Percentiles rank a stretch among this genome's conserved stretches.
These are phyloP conservation scores for Solanum verrucosum DNA, from an alignment of 257 asterid species.

Conservation along the genomic window DNA sequence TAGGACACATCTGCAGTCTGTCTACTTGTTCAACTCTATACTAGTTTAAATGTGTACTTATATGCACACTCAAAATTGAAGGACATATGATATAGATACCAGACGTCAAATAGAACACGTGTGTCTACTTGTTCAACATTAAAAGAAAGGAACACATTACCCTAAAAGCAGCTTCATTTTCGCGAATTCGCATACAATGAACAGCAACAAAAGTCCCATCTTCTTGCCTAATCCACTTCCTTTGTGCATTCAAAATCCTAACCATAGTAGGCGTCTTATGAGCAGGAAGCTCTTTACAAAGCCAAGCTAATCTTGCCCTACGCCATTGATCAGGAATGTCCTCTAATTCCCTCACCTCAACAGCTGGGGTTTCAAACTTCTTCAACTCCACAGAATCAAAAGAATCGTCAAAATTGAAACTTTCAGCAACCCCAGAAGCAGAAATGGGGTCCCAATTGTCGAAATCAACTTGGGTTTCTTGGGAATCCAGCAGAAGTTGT, in stretches of 20 bases:
- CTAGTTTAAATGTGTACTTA: not conserved
- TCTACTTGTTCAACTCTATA: not conserved
- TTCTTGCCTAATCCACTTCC: constrained; percentile 85
- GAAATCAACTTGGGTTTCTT: constrained; percentile 4
- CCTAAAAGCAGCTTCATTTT: constrained; percentile 29
- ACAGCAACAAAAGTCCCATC: constrained; percentile 60
- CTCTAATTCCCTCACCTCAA: constrained; percentile 68
- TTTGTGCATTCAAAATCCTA: constrained; percentile 79
- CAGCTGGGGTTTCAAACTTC: constrained; percentile 36
- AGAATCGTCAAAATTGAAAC: constrained; percentile 38
- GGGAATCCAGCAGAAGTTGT: constrained; percentile 4
- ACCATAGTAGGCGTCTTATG: constrained; percentile 47
- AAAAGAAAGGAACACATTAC: not conserved
- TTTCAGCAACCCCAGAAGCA: constrained; percentile 16
- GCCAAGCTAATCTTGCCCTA: constrained; percentile 89
- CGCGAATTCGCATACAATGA: constrained; percentile 76
- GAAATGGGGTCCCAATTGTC: constrained; percentile 5
- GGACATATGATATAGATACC: no score
- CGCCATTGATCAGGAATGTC: constrained; percentile 97
- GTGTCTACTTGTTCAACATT: not conserved
- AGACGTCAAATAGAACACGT: no score
- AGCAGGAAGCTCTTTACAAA: constrained; percentile 90
- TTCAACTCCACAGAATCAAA: constrained; percentile 39
- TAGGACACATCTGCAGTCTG: not conserved
- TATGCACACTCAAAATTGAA: no score